Base-by-base conservation (phyloP, 169 alveolate species). In the Cryptosporidium andersoni region DNA sequence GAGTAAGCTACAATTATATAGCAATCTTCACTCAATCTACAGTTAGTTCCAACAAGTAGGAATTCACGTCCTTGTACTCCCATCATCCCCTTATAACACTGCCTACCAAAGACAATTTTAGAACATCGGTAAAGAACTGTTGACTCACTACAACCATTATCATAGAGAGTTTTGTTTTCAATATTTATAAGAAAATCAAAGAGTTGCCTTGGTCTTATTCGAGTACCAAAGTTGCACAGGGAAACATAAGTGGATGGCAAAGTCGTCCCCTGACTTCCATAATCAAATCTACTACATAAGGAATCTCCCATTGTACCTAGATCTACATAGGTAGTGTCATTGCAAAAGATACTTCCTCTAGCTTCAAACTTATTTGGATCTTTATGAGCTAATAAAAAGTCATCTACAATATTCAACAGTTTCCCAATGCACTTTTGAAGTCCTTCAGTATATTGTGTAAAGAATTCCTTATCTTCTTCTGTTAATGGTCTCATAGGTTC, bases 81-180 rank as follows among this genome's bases (percentile, higher is more conserved):
- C 82, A 67, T 67, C 82, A 67, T 67, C 16, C 82, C 82, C 42
- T 65, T 67, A 40, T 67, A 67, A 55, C 82, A 67, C 52, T 67
- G 82, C 25, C 40, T 67, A 8, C 55, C 64, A 37, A 67, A 12
- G 8, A 55, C 64, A 43, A 51, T 37, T 5, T 52, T 58, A 3
- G 66, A 64, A n/a, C 51, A 36, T 25, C 55, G 34, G 14, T 53
- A 55, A 4, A 67, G 51, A 2, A 67, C 14, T n/a, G 82, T 52
- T n/a, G 82, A 67, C 1, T 67, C 82, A 8, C 66, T 51, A 39
- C 82, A 67, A 55, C 66, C 55, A 9, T 45, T 67, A n/a, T 67
- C 82, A 53, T 67, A 67, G 36, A 67, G 65, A 40, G 82, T 39
- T 53, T 67, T 67, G 65, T 67, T 67, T 11, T 67, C 82, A 6